phyloP scores from a whole-genome alignment of 73 alveolate genomes.

The Blepharisma japonicum region DNA sequence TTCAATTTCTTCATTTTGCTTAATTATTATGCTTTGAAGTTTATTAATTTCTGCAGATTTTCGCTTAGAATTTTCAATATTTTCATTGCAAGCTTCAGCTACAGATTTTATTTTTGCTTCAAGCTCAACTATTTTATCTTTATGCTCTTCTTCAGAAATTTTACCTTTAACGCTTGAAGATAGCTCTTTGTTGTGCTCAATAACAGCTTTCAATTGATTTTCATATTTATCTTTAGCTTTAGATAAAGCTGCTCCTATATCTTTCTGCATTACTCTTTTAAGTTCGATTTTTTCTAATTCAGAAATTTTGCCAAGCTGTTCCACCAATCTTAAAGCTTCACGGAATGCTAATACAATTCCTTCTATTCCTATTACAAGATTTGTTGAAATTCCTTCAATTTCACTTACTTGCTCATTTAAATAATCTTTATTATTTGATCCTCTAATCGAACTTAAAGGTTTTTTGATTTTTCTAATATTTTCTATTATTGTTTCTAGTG shows the following conservation, averaged over 20 bases:
- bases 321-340: neutral
- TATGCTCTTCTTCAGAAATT: neutral
- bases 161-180: neutral
- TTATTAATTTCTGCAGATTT: neutral
- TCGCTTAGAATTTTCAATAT: neutral
- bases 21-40: neutral
- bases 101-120: neutral
- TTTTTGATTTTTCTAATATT: neutral
- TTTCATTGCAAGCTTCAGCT: neutral
- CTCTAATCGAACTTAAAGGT: neutral
- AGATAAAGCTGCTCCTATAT: neutral
- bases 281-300: neutral
- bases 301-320: neutral
- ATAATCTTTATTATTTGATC: neutral
- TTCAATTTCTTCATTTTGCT: neutral
- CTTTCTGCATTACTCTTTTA: neutral
- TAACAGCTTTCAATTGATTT: neutral
- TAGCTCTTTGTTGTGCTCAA: neutral
- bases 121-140: neutral
- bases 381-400: neutral
- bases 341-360: neutral
- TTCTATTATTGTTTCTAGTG: neutral
- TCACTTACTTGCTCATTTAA: neutral
- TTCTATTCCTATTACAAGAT: neutral
- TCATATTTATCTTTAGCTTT: slow-evolving; percentile 5